Percentiles rank a stretch among this genome's conserved stretches.
Evolutionary conservation across 1,284 basidiomycete species (phyloP).

Genomic region (Tylopilus orsonianus): DNA sequence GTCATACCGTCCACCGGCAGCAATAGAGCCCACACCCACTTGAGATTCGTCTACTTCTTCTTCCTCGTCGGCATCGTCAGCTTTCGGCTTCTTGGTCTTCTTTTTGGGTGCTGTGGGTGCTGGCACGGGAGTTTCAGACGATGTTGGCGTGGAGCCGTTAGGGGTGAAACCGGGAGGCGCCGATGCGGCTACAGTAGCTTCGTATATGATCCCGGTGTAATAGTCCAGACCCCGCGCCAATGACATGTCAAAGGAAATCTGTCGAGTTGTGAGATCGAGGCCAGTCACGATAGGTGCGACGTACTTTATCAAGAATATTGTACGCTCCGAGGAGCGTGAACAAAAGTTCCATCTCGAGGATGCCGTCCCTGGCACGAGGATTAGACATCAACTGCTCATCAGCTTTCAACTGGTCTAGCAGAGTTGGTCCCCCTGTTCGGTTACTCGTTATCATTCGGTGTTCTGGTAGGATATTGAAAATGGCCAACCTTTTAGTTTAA

Average conservation of each 20-base stretch:
- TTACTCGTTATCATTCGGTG: conserved; percentile 1
- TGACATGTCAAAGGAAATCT: conserved; percentile 96
- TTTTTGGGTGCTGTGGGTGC: conserved; percentile 40
- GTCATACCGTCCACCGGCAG: conserved; percentile 96
- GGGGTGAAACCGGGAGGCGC: conserved; percentile 80
- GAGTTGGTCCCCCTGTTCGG: conserved; percentile 66
- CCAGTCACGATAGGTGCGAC: conserved; percentile 12
- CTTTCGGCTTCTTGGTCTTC: conserved; percentile 54
- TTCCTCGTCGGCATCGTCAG: conserved; percentile 52
- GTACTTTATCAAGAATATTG: conserved; percentile 74
- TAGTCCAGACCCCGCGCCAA: conserved; percentile 97
- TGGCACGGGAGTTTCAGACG: conserved; percentile 35
- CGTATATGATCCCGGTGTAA: conserved; percentile 99
- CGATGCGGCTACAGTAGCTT: conserved; percentile 91
- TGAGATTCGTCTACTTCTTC: conserved; percentile 92
- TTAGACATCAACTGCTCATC: conserved; percentile 74
- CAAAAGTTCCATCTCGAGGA: conserved; percentile 88
- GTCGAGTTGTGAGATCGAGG: conserved; percentile 6
- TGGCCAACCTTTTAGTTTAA: conserved; percentile 82
- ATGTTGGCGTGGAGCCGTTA: conserved; percentile 46
- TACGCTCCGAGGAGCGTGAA: conserved; percentile 87
- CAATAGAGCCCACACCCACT: conserved; percentile 96
- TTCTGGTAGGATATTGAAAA: neutral
- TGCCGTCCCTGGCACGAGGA: conserved; percentile 75
- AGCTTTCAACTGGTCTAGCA: conserved; percentile 74